Evolutionary conservation across 1,139 yeast genomes (phyloP).

Genomic region (Sporopachydermia cereana): DNA sequence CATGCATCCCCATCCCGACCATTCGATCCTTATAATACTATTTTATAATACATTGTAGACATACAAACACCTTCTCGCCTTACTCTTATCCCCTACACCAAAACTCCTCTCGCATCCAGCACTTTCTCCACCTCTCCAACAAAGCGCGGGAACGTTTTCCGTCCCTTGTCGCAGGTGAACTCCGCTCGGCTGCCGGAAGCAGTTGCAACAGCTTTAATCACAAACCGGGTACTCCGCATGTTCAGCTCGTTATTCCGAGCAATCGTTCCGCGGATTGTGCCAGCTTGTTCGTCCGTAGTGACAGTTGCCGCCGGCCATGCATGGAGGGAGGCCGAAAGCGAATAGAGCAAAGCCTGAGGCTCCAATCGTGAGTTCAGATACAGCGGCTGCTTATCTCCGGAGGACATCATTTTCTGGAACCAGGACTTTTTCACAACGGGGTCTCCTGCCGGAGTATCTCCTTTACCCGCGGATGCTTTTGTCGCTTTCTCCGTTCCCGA

Average conservation of each 20-base stretch:
- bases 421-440: neutral
- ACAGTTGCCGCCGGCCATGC: constrained; percentile 17
- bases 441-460: neutral
- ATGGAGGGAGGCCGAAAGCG: constrained; percentile 16
- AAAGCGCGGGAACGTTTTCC: constrained; percentile 20
- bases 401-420: constrained; percentile 4
- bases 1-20: too few relatives aligned
- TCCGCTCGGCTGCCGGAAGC: constrained; percentile 18
- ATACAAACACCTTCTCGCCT: too few relatives aligned
- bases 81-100: constrained; percentile 9
- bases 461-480: neutral
- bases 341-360: constrained; percentile 3
- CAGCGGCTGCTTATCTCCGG: neutral
- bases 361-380: constrained; percentile 1
- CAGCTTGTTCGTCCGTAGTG: constrained; percentile 21
- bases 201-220: constrained; percentile 16
- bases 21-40: too few relatives aligned
- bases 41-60: too few relatives aligned
- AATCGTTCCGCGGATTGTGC: constrained; percentile 22
- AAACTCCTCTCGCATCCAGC: constrained; percentile 21
- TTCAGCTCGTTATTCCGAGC: constrained; percentile 24
- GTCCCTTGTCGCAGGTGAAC: constrained; percentile 22
- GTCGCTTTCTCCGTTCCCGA: neutral
- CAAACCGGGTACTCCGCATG: constrained; percentile 22
- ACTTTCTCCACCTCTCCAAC: constrained; percentile 21